A percentile compares a stretch with the other conserved stretches of the same genome.
These are phyloP conservation scores for Pestalotiopsis sp. DNA, from an alignment of 2,329 filamentous ascomycete species.

Conservation along the genomic window DNA sequence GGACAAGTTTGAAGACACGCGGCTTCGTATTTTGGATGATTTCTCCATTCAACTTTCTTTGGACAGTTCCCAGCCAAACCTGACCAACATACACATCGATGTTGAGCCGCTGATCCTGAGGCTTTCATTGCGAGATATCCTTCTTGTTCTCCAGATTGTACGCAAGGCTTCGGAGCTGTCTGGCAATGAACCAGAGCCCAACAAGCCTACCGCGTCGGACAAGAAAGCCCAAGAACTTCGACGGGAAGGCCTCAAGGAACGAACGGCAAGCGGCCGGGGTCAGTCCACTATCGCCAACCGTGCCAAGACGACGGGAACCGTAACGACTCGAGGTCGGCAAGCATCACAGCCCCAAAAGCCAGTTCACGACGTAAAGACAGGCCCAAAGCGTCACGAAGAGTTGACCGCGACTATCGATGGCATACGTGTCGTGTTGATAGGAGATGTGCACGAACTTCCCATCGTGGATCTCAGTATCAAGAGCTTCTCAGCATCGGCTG, in stretches of 20 bases:
- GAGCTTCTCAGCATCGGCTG: conserved; percentile 78
- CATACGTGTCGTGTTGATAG: conserved; percentile 88
- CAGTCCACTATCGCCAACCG: conserved; percentile 50
- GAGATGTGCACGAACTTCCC: conserved; percentile 91
- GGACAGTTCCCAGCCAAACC: conserved; percentile 63
- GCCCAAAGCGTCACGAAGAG: conserved; percentile 61
- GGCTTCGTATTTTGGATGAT: conserved; percentile 91
- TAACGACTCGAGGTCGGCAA: conserved; percentile 27
- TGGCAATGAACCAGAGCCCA: conserved; percentile 53
- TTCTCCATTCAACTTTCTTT: conserved; percentile 90
- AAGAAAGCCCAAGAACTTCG: conserved; percentile 57
- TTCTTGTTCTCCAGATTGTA: conserved; percentile 90
- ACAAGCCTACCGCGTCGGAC: conserved; percentile 43
- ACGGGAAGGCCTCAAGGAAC: conserved; percentile 49
- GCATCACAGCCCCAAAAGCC: conserved; percentile 23
- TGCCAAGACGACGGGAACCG: conserved; percentile 36
- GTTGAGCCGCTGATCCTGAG: conserved; percentile 89
- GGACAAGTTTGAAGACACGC: conserved; percentile 92
- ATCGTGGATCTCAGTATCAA: conserved; percentile 94
- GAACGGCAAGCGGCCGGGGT: conserved; percentile 56
- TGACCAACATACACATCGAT: conserved; percentile 81
- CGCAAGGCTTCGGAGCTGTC: conserved; percentile 88
- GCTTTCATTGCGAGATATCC: conserved; percentile 88
- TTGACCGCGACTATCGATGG: conserved; percentile 85
- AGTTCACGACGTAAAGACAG: conserved; percentile 32